Conservation (phyloP, 805 yeast genomes). For the Candida bentonensis region DNA sequence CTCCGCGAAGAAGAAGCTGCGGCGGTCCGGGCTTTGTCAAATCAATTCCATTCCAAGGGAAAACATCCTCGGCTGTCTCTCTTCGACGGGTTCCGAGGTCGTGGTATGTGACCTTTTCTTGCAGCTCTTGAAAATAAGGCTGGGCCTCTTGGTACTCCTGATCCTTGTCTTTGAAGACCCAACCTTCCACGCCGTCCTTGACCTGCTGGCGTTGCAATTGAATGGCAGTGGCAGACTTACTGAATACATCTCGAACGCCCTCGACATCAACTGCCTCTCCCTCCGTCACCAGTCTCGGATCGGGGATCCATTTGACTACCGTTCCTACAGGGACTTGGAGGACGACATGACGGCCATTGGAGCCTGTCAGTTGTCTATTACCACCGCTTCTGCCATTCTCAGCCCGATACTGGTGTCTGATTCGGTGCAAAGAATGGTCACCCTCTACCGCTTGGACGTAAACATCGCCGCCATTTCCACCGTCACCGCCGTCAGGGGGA, state of each 20-base stretch:
- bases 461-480: conserved; percentile 84
- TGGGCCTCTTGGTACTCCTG: conserved; percentile 53
- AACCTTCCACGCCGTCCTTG: conserved; percentile 56
- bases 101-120: conserved; percentile 46
- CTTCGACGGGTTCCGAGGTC: conserved; percentile 44
- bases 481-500: conserved; percentile 99
- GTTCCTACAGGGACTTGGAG: conserved; percentile 91
- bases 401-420: conserved; percentile 58
- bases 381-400: conserved; percentile 60
- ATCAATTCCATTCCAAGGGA: conserved; percentile 78
- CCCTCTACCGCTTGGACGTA: conserved; percentile 71
- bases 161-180: conserved; percentile 74
- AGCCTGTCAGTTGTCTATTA: conserved; percentile 73
- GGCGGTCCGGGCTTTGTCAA: conserved; percentile 50
- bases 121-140: conserved; percentile 52
- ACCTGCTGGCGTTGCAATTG: conserved; percentile 55
- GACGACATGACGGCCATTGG: conserved; percentile 62
- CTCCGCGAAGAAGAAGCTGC: conserved; percentile 61
- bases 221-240: conserved; percentile 15
- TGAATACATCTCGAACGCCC: conserved; percentile 12
- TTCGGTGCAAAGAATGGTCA: conserved; percentile 52
- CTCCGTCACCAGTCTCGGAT: conserved; percentile 29
- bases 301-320: conserved; percentile 69
- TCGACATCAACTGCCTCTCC: conserved; percentile 10
- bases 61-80: conserved; percentile 50